Percentiles rank a stretch among this genome's conserved stretches.
These are phyloP conservation scores for Arxiozyma slooffiae DNA, from an alignment of 1,139 yeast species.

Conservation along the genomic window DNA sequence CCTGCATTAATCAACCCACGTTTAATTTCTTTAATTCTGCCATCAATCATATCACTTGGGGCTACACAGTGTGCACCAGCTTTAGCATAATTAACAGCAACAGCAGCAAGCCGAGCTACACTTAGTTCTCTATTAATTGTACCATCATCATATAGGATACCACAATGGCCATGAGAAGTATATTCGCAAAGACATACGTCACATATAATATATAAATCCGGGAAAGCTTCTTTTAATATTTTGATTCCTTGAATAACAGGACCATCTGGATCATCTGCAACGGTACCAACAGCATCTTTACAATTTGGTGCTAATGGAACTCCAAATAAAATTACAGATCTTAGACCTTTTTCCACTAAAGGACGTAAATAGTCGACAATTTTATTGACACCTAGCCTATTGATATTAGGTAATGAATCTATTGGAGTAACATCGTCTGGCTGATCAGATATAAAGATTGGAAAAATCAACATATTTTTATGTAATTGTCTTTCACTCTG, in stretches of 20 bases:
- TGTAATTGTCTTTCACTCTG: conserved; percentile 74
- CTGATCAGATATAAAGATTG: conserved; percentile 73
- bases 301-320: conserved; percentile 67
- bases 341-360: conserved; percentile 71
- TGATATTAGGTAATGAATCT: conserved; percentile 77
- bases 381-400: conserved; percentile 75
- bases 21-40: conserved; percentile 83
- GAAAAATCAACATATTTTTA: conserved; percentile 87
- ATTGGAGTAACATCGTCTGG: conserved; percentile 73
- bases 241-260: conserved; percentile 81
- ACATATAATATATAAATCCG: conserved; percentile 77
- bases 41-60: conserved; percentile 97
- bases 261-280: conserved; percentile 94
- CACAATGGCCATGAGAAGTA: conserved; percentile 96
- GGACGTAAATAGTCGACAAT: conserved; percentile 60
- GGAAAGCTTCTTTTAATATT: conserved; percentile 53
- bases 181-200: conserved; percentile 97
- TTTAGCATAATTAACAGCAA: conserved; percentile 87
- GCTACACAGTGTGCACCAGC: conserved; percentile 97
- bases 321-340: conserved; percentile 83
- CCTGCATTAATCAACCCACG: conserved; percentile 73
- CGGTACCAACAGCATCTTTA: conserved; percentile 74
- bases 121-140: conserved; percentile 64
- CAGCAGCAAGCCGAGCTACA: conserved; percentile 81
- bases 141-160: conserved; percentile 80